These are phyloP conservation scores for Kentomonas sorsogonicus DNA, from an alignment of 208 protist species.

Conservation along the genomic window DNA sequence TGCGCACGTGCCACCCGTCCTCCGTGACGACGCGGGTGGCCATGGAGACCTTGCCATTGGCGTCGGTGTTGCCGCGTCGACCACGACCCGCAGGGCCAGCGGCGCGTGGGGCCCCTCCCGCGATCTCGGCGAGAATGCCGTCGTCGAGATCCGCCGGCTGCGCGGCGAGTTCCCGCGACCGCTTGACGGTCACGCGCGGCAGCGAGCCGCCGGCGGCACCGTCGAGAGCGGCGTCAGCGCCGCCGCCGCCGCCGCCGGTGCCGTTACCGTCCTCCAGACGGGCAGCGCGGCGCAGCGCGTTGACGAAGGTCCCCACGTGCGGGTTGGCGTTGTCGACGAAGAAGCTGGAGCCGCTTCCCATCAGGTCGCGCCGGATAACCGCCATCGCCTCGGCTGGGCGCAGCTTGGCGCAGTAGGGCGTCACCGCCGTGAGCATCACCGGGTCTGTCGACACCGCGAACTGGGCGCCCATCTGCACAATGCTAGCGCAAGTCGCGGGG, in stretches of 20 bases:
- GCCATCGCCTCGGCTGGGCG: constrained; percentile 50
- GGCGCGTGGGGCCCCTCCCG: constrained; percentile 12
- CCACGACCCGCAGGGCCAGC: not conserved
- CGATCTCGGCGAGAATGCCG: constrained; percentile 34
- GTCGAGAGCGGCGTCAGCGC: too few relatives aligned
- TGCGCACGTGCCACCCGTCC: constrained; percentile 68
- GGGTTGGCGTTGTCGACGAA: constrained; percentile 46
- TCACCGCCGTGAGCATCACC: constrained; percentile 56
- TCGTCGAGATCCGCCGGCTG: constrained; percentile 23
- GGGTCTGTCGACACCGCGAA: constrained; percentile 69
- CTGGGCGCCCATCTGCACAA: constrained; percentile 67
- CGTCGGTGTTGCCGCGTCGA: constrained; percentile 12
- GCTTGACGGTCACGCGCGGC: constrained; percentile 22
- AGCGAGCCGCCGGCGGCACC: not conserved
- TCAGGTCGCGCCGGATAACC: constrained; percentile 34
- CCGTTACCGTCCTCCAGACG: constrained; percentile 55
- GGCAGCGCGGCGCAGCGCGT: constrained; percentile 60
- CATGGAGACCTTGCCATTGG: constrained; percentile 32
- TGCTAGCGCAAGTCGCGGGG: constrained; percentile 43
- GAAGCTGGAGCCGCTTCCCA: constrained; percentile 25
- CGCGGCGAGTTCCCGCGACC: constrained; percentile 17
- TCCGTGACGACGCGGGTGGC: constrained; percentile 41
- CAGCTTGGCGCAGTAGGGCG: constrained; percentile 69
- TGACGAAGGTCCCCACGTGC: constrained; percentile 50
- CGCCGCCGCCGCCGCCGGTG: too few relatives aligned